Evolutionary conservation across 2,329 filamentous ascomycete genomes (phyloP), one percentile per base, ranked within the genome.

Genomic region (Corynespora cassiicola): DNA sequence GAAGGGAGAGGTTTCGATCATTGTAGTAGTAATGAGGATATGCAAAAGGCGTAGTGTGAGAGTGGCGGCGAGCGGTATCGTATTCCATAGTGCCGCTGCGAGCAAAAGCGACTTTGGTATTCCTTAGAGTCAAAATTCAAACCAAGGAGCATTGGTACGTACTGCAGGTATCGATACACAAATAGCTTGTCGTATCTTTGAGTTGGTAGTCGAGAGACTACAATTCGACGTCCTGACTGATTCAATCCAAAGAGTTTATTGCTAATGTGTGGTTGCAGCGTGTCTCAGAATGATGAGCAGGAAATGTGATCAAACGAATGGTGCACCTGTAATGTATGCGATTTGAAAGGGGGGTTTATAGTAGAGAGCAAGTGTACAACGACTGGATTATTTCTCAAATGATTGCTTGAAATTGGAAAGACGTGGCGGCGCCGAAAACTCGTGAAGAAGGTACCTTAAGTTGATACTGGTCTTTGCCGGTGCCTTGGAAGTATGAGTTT

Each of bases 1-100:
- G n/a, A 9, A 56, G 36, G 4, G 56, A 47, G 19, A 30, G 36
- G 36, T 61, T 59, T 25, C 54, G 60, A n/a, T 60, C 52, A 31
- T 42, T 42, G 36, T 48, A 53, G 33, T 56, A 58, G 36, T 56
- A 63, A 42, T 18, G 45, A 32, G 47, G 15, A 44, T 39, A 36
- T 34, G 30, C 27, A 21, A 42, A 26, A 6, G 39, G 16, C 12
- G 32, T 4, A 19, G 31, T 25, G 16, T 36, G 34, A 31, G 38
- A n/a, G 29, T 40, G 45, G n/a, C 39, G 44, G 19, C 27, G 37
- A 26, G 14, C 27, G 9, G 19, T 19, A 7, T 45, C 44, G 32
- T 45, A 51, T 12, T 47, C 47, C 50, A 54, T 57, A 47, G 24
- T 49, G 42, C 14, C 15, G n/a, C 22, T 43, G 26, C 28, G 28